Base-by-base conservation (phyloP, 768 basidiomycete genomes). In the Hemileccinum impolitum region DNA sequence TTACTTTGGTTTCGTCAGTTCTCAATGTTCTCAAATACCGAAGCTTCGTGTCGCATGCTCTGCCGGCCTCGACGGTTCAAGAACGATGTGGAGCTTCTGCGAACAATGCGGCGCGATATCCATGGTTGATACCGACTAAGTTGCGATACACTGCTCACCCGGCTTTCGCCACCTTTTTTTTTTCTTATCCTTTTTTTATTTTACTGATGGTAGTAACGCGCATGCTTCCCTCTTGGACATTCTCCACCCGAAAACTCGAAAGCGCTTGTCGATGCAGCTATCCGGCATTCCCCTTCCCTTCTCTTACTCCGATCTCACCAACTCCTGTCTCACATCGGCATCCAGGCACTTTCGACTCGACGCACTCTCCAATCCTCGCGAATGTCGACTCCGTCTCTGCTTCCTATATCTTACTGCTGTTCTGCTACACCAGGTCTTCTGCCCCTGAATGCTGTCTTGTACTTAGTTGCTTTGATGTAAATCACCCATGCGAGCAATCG, bases 101-200 rank as follows among this genome's bases (percentile, higher is more conserved):
- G 88, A 90, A 75, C 77, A 89, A 72, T 91, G 89, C 66, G 89
- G 89, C 68, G 85, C 89, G 50, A 90, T 91, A 67, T 87, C 87
- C 54, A 90, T 90, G 84, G 85, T 91, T 70, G 85, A 90, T 63
- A 76, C 76, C 69, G 84, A 87, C 68, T 85, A 70, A 58, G 14
- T 43, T 31, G 18, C 36, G n/a, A 50, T 23, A 47, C 34, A 41
- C 15, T 19, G 18, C 21, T 43, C 52, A 35, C 30, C 32, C 28
- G 46, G 53, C 50, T 51, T 46, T 39, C 39, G 53, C 53, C 51
- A 39, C 26, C 30, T 41, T 25, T 53, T 59, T 41, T 25, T 53
- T 59, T 61, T 54, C 54, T 62, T 62, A 60, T 62, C 52, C 53
- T 53, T 59, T 61, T 43, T 59, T 65, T 60, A 62, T 69, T 69